phyloP scores from a whole-genome alignment of 2,329 filamentous ascomycete species.

The Diplodia seriata region DNA sequence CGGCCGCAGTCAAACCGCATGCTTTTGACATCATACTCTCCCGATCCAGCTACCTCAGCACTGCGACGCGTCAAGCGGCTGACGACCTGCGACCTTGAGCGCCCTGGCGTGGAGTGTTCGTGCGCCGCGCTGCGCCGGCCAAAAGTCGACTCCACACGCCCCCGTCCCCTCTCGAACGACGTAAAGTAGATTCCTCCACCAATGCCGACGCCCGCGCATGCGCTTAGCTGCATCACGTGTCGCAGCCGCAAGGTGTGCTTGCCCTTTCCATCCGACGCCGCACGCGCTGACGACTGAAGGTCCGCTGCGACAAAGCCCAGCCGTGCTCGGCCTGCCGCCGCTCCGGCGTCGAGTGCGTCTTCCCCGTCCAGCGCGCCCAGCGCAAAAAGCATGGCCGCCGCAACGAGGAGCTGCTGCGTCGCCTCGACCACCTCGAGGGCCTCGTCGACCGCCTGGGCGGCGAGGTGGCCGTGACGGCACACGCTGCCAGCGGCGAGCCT shows the following conservation, averaged over 20 bases:
- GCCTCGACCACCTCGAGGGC: conserved; percentile 31
- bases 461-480: conserved; percentile 27
- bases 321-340: conserved; percentile 26
- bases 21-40: background rate
- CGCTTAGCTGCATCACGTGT: conserved; percentile 28
- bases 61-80: background rate
- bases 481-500: conserved; percentile 8
- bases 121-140: background rate
- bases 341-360: conserved; percentile 27
- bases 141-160: conserved; percentile 1
- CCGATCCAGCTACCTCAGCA: background rate
- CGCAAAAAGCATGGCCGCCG: conserved; percentile 31
- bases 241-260: conserved; percentile 10
- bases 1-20: background rate
- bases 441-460: conserved; percentile 31
- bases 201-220: conserved; percentile 28
- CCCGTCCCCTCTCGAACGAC: background rate
- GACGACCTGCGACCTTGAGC: background rate
- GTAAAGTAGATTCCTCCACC: background rate
- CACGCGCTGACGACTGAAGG: background rate
- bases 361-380: conserved; percentile 27
- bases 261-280: background rate
- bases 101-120: background rate
- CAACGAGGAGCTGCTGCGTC: conserved; percentile 31
- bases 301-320: conserved; percentile 29